A percentile compares a stretch with the other conserved stretches of the same genome.
Conservation (phyloP, 768 basidiomycete genomes). For the Rhodotorula babjevae region DNA sequence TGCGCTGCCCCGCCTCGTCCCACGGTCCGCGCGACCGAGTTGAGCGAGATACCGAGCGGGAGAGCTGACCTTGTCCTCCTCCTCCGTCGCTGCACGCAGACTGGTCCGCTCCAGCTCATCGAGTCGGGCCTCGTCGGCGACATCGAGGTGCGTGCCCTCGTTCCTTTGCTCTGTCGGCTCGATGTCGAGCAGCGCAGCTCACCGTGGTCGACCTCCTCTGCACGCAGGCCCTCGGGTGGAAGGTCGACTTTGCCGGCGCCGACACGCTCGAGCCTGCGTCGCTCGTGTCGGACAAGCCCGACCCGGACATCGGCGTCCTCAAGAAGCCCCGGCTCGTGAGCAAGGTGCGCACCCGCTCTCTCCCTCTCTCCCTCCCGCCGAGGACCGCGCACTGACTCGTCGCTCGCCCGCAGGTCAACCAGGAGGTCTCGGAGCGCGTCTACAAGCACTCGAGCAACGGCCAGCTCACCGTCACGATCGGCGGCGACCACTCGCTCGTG, state of each 20-base stretch:
- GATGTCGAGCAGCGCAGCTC: background rate
- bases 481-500: slow-evolving; percentile 92
- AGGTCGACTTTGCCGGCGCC: slow-evolving; percentile 74
- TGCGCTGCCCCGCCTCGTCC: background rate
- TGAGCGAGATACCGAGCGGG: too few species aligned
- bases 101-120: slow-evolving; percentile 81
- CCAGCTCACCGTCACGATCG: slow-evolving; percentile 79
- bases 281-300: slow-evolving; percentile 50
- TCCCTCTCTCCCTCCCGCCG: background rate
- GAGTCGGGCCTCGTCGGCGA: slow-evolving; percentile 67
- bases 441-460: slow-evolving; percentile 70
- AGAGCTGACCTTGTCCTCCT: slow-evolving; percentile 2
- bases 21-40: too few species aligned
- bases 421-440: slow-evolving; percentile 74
- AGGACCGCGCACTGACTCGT: background rate
- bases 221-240: slow-evolving; percentile 63
- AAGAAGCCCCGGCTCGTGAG: slow-evolving; percentile 88
- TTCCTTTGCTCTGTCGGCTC: background rate
- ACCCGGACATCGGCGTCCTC: slow-evolving; percentile 79
- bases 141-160: slow-evolving; percentile 27
- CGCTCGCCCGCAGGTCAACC: slow-evolving; percentile 53
- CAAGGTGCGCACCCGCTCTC: slow-evolving; percentile 42
- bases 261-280: slow-evolving; percentile 9
- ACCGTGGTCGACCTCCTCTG: background rate
- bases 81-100: slow-evolving; percentile 39